Evolutionary conservation across 140 eudicot genomes (phyloP).

Genomic region (Flaveria floridana): DNA sequence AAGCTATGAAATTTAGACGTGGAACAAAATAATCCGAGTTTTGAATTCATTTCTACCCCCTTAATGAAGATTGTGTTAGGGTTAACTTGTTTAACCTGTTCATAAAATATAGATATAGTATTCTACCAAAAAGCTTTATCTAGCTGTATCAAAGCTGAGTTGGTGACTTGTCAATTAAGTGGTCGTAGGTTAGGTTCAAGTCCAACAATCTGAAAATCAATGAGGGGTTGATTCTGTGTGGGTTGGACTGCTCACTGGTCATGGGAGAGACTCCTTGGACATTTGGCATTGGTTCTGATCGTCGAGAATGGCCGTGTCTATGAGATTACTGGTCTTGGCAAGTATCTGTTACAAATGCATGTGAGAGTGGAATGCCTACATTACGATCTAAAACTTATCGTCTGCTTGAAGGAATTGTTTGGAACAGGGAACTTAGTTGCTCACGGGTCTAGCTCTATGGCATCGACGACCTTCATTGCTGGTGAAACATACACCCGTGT

Average conservation of each 20-base stretch:
- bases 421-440: neutral
- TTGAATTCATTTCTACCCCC: too few relatives aligned
- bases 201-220: neutral
- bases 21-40: too few relatives aligned
- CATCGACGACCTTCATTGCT: too few relatives aligned
- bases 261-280: neutral
- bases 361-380: neutral
- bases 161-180: too few relatives aligned
- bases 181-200: too few relatives aligned
- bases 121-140: too few relatives aligned
- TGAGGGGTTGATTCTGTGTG: neutral
- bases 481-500: too few relatives aligned
- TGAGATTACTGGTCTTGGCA: neutral
- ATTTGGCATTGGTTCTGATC: neutral
- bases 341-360: neutral
- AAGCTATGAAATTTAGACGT: neutral
- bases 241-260: neutral
- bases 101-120: too few relatives aligned
- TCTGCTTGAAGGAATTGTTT: neutral
- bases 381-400: neutral
- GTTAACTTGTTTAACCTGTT: too few relatives aligned
- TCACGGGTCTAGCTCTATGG: too few relatives aligned
- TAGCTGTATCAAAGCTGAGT: too few relatives aligned
- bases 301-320: neutral
- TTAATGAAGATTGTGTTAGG: too few relatives aligned